Conservation (phyloP, 352 stramenopile species). For the Blastocystis sp. region DNA sequence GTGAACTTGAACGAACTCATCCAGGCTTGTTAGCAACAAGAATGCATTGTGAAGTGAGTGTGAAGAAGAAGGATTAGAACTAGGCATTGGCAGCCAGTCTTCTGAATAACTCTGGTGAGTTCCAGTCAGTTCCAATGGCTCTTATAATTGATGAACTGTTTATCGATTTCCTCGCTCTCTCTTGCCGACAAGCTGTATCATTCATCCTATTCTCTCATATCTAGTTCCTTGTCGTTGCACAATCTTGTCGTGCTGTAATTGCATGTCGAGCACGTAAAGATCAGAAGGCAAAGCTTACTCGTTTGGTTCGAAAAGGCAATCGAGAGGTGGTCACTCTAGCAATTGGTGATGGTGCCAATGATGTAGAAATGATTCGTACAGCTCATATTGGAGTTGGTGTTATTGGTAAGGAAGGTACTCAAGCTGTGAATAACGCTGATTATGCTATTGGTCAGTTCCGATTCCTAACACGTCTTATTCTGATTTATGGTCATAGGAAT, state of each 20-base stretch:
- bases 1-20: neutral
- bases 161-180: conserved; percentile 51
- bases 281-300: conserved; percentile 78
- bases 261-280: conserved; percentile 82
- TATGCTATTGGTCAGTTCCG: conserved; percentile 96
- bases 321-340: conserved; percentile 70
- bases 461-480: conserved; percentile 85
- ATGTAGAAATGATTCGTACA: conserved; percentile 98
- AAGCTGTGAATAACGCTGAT: conserved; percentile 92
- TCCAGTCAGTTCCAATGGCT: conserved; percentile 34
- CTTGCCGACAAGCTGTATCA: neutral
- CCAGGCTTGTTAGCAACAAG: neutral
- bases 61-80: neutral
- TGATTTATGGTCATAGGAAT: conserved; percentile 95
- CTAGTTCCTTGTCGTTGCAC: conserved; percentile 75
- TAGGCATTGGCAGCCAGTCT: conserved; percentile 3
- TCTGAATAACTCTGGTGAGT: neutral
- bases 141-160: conserved; percentile 64
- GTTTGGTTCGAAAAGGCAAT: conserved; percentile 65
- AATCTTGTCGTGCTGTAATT: conserved; percentile 77
- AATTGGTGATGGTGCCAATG: conserved; percentile 95
- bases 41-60: neutral
- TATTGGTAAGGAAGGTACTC: conserved; percentile 91
- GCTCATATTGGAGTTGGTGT: conserved; percentile 95
- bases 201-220: neutral